Evolutionary conservation across 139 green algal species (phyloP).

Genomic region (Tetradesmus obliquus): DNA sequence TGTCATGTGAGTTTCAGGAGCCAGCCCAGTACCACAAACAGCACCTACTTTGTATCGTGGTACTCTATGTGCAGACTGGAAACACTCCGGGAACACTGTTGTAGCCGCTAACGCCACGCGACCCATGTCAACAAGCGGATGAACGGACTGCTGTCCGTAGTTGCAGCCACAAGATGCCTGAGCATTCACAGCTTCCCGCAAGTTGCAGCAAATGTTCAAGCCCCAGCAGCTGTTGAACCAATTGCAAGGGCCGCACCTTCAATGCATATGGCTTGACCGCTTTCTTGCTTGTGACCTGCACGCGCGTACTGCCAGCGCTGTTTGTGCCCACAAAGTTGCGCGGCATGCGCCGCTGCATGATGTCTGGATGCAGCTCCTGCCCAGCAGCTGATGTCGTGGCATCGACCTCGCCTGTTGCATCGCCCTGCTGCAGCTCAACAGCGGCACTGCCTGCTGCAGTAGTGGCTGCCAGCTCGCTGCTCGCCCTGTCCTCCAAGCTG

Average conservation of each 20-base stretch:
- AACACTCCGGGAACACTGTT: too few species aligned
- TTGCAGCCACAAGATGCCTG: too few species aligned
- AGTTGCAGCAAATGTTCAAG: neutral
- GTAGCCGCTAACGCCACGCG: too few species aligned
- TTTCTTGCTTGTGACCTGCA: neutral
- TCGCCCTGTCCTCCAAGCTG: neutral
- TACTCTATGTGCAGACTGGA: too few species aligned
- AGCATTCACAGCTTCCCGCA: neutral
- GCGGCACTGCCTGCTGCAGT: neutral
- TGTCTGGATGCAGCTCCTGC: neutral
- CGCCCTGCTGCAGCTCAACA: neutral
- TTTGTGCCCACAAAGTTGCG: neutral
- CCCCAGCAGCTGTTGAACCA: neutral
- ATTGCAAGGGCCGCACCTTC: neutral
- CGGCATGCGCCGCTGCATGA: slow-evolving; percentile 25
- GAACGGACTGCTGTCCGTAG: too few species aligned
- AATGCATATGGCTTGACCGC: neutral
- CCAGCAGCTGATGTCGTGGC: neutral
- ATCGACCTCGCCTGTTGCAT: neutral
- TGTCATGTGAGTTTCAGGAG: too few species aligned
- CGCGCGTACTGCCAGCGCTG: neutral
- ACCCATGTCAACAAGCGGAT: neutral
- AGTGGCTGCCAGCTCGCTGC: neutral
- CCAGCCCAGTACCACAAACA: too few species aligned
- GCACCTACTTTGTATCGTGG: too few species aligned